These are phyloP conservation scores for Cucurbitaria berberidis DNA, from an alignment of 2,329 filamentous ascomycete species.

Conservation along the genomic window DNA sequence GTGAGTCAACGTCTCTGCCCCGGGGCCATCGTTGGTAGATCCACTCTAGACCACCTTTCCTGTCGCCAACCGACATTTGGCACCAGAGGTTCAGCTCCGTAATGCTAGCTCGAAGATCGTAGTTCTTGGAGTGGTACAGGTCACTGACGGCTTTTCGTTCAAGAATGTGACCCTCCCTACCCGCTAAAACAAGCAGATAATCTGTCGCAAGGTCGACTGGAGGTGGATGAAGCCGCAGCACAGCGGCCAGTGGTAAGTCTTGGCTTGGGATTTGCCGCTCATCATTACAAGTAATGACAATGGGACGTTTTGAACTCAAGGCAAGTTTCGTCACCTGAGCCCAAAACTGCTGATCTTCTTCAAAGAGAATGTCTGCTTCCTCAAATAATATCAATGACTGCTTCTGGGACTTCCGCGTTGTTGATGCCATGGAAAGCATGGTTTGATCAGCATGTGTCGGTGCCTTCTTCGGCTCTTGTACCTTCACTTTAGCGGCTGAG, in stretches of 20 bases:
- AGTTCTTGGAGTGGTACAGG: slow-evolving; percentile 71
- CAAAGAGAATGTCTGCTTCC: slow-evolving; percentile 91
- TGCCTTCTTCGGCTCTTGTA: slow-evolving; percentile 21
- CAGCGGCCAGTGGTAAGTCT: slow-evolving; percentile 79
- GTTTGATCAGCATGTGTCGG: slow-evolving; percentile 23
- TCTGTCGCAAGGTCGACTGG: slow-evolving; percentile 74
- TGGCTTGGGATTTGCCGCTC: slow-evolving; percentile 80
- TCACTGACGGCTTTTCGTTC: slow-evolving; percentile 68
- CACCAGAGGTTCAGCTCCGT: slow-evolving; percentile 95
- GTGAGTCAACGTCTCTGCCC: slow-evolving; percentile 70
- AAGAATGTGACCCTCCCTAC: slow-evolving; percentile 86
- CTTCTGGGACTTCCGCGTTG: slow-evolving; percentile 66
- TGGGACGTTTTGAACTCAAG: slow-evolving; percentile 83
- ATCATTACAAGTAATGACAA: slow-evolving; percentile 94
- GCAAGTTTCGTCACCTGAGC: slow-evolving; percentile 78
- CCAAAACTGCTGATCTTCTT: slow-evolving; percentile 97
- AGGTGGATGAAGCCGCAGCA: slow-evolving; percentile 76
- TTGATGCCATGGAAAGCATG: slow-evolving; percentile 27
- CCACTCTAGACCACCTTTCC: slow-evolving; percentile 89
- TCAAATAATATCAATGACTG: slow-evolving; percentile 94
- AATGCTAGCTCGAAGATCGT: slow-evolving; percentile 81
- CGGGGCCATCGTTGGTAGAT: slow-evolving; percentile 79
- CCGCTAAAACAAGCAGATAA: slow-evolving; percentile 80
- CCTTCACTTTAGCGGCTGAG: slow-evolving; percentile 22
- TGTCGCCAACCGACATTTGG: slow-evolving; percentile 90